These are phyloP conservation scores for Mortierella sp. DNA, from an alignment of 371 early-diverging fungal genomes.

Conservation along the genomic window DNA sequence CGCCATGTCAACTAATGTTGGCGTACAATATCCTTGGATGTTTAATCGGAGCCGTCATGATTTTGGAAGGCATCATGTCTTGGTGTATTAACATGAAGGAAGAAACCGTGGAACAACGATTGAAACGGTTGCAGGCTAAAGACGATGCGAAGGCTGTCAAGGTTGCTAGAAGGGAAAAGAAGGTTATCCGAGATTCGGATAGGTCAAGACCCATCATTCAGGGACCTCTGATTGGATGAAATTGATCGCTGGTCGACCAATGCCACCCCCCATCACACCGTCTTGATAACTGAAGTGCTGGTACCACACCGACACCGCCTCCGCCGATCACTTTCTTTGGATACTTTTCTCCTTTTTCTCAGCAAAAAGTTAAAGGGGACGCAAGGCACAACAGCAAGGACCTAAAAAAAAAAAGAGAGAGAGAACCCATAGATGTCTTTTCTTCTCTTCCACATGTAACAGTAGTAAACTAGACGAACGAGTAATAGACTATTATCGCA, in stretches of 20 bases:
- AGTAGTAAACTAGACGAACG: no score
- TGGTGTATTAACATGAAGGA: slow-evolving; percentile 12
- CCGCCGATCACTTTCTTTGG: no score
- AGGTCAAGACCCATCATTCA: neutral
- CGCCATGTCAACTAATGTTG: slow-evolving; percentile 12
- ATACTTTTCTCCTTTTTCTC: no score
- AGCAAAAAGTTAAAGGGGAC: no score
- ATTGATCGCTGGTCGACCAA: neutral
- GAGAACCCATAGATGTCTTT: no score
- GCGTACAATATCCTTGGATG: slow-evolving; percentile 7
- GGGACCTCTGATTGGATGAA: slow-evolving; percentile 15
- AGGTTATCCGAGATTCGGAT: neutral
- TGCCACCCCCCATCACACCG: neutral
- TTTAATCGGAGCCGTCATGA: neutral
- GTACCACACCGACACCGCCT: no score
- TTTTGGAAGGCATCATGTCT: slow-evolving; percentile 9
- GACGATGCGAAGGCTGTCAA: slow-evolving; percentile 2
- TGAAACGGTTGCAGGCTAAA: neutral
- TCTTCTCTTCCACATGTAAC: no score
- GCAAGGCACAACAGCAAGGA: no score
- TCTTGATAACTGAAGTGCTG: no score
- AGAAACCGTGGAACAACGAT: neutral
- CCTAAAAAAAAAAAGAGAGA: no score
- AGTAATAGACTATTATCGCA: no score
- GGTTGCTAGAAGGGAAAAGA: neutral